These are phyloP conservation scores for Ramaria rubella DNA, from an alignment of 768 basidiomycete genomes.

Conservation along the genomic window DNA sequence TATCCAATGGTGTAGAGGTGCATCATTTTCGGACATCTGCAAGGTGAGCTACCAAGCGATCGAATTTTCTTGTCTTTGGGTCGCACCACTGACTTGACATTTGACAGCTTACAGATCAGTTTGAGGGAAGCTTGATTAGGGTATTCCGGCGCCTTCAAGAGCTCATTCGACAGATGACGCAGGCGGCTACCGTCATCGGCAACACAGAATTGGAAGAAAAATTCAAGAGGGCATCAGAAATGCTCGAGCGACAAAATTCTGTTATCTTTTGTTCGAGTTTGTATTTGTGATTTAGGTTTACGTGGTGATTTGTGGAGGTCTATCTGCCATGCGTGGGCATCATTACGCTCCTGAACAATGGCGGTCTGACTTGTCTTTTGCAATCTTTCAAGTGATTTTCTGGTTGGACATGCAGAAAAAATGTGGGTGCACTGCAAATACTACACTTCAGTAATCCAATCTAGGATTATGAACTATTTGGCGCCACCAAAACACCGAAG, in stretches of 20 bases:
- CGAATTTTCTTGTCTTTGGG: neutral
- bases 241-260: slow-evolving; percentile 90
- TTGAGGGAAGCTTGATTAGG: slow-evolving; percentile 94
- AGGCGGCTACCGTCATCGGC: slow-evolving; percentile 94
- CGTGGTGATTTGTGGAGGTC: too few species aligned
- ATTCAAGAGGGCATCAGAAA: slow-evolving; percentile 85
- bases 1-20: slow-evolving; percentile 96
- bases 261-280: slow-evolving; percentile 88
- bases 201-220: slow-evolving; percentile 91
- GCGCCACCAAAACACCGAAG: too few species aligned
- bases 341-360: too few species aligned
- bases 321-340: too few species aligned
- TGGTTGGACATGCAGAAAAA: too few species aligned
- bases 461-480: too few species aligned
- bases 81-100: neutral
- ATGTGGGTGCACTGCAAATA: too few species aligned
- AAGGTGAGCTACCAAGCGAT: slow-evolving; percentile 49
- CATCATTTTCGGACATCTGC: slow-evolving; percentile 92
- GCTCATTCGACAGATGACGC: slow-evolving; percentile 91
- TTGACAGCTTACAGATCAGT: slow-evolving; percentile 85
- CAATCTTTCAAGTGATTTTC: too few species aligned
- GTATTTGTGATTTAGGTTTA: slow-evolving; percentile 56
- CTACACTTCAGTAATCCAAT: too few species aligned
- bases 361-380: too few species aligned
- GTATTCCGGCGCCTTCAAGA: slow-evolving; percentile 94